Conservation (phyloP, 2,329 filamentous ascomycete genomes). For the Aphanocladium album region DNA sequence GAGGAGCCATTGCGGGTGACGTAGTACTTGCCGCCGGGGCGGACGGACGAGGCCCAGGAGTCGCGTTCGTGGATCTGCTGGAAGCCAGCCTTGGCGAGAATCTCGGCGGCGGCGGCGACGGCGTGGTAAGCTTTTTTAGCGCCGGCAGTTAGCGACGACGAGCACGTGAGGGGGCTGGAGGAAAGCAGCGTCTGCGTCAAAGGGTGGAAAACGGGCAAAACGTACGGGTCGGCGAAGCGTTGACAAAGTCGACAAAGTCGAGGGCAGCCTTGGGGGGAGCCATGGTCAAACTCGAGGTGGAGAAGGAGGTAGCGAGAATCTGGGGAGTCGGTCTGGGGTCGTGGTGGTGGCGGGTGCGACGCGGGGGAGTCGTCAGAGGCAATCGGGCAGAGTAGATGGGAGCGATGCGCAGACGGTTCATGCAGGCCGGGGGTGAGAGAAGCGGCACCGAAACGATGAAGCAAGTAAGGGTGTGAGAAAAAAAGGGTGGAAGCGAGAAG, state of each 20-base stretch:
- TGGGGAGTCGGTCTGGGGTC: not conserved
- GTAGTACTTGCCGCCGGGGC: constrained; percentile 91
- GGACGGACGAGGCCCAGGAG: constrained; percentile 73
- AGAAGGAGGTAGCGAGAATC: constrained; percentile 19
- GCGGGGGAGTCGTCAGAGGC: not conserved
- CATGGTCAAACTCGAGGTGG: constrained; percentile 38
- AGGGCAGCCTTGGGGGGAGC: constrained; percentile 55
- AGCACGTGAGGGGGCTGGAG: not conserved
- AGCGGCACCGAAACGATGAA: not conserved
- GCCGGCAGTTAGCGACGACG: not conserved
- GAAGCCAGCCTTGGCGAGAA: constrained; percentile 81
- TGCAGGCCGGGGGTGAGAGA: not conserved
- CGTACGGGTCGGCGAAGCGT: constrained; percentile 88
- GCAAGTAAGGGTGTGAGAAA: too few species aligned
- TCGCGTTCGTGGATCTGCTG: constrained; percentile 84
- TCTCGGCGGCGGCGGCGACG: constrained; percentile 70
- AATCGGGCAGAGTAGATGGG: not conserved
- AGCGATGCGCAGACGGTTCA: not conserved
- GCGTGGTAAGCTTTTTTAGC: constrained; percentile 85
- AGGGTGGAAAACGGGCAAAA: constrained; percentile 14
- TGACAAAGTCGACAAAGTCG: constrained; percentile 91
- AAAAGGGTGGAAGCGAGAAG: not conserved
- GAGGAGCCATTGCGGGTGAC: constrained; percentile 90
- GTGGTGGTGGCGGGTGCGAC: not conserved
- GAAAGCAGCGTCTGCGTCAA: constrained; percentile 17